Evolutionary conservation across 805 yeast genomes (phyloP), one percentile per base, ranked within the genome.

Genomic region (Torulaspora franciscae): DNA sequence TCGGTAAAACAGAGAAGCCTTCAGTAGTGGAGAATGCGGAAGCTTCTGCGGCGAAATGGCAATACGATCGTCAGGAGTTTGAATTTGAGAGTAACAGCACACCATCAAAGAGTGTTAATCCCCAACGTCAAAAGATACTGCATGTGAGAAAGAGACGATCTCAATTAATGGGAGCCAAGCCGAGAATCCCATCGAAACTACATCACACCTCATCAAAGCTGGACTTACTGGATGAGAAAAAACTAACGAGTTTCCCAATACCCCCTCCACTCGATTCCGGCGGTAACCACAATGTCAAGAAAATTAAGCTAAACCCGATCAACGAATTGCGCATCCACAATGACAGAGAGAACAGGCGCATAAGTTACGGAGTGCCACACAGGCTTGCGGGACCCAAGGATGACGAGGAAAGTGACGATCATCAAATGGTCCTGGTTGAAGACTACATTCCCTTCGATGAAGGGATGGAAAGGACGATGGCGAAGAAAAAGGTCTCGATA

Each of bases 81-180:
- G 50, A 46, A 13, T 61, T 61, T 37, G 52, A 60, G 13, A 56
- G 65, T 37, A 61, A 60, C 40, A 58, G 64, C 36, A 61, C 66
- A n/a, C 66, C 66, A 1, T 49, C 61, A 17, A 60, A 59, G 45
- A 41, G 35, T 37, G 46, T 41, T 36, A 46, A 45, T 32, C 39
- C 43, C 37, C 36, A 24, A 4, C 45, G 37, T 15, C 48, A 45
- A 24, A 42, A 42, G 37, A 44, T 50, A 6, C 11, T 49, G 7
- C 55, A 51, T 39, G 50, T 43, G 8, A 45, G 57, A 34, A 57
- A 57, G 32, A 40, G 61, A 28, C 54, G 50, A n/a, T 47, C 58
- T 2, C 57, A 50, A 24, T 40, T 61, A 13, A 56, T 56, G 45
- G 65, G 65, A 8, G 65, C 65, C 2, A 58, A 56, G 43, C 62